Conservation (phyloP, 2,329 filamentous ascomycete species). For the Penicillium hordei region DNA sequence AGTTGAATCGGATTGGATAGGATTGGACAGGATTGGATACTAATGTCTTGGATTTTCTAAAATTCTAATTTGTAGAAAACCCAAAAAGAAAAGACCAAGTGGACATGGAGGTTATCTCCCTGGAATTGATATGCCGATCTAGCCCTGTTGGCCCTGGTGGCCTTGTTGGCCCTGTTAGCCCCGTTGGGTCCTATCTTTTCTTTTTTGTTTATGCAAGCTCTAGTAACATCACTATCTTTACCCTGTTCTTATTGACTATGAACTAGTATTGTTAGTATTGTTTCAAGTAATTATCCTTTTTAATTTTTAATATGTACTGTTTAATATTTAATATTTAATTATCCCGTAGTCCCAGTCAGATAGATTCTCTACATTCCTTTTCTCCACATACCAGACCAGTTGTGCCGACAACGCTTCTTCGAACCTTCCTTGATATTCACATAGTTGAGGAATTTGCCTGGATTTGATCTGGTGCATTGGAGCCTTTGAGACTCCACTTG, state of each 20-base stretch:
- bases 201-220: background rate
- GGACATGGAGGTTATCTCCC: background rate
- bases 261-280: background rate
- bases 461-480: background rate
- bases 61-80: no score
- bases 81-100: background rate
- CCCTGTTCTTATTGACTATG: background rate
- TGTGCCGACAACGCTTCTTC: conserved; percentile 9
- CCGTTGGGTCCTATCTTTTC: background rate
- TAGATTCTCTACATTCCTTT: background rate
- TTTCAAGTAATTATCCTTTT: background rate
- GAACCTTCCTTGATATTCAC: background rate
- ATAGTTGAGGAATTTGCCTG: conserved; percentile 2
- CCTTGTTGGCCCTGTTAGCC: background rate
- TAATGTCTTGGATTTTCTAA: background rate
- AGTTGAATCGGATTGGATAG: no score
- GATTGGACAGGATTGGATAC: no score
- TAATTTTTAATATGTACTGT: background rate
- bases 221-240: background rate
- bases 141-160: background rate
- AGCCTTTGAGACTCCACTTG: background rate
- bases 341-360: background rate
- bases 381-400: conserved; percentile 19
- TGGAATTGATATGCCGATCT: background rate
- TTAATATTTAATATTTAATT: background rate